These are phyloP conservation scores for Aspergillus spinulosporus DNA, from an alignment of 2,329 filamentous ascomycete genomes.

Conservation along the genomic window DNA sequence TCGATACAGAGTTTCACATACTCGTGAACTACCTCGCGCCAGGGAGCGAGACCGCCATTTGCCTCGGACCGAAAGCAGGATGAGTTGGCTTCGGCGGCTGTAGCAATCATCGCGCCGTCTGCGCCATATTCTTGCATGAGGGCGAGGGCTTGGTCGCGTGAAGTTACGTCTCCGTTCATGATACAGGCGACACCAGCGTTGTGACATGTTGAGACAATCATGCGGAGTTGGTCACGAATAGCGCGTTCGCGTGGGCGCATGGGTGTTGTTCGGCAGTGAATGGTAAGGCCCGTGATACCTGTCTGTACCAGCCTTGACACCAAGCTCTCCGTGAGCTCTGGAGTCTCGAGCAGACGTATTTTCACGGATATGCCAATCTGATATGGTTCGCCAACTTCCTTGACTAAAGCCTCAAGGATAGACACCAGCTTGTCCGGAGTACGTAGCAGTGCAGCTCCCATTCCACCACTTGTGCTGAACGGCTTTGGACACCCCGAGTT, in stretches of 20 bases:
- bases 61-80: constrained; percentile 74
- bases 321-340: constrained; percentile 72
- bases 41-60: constrained; percentile 70
- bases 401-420: constrained; percentile 80
- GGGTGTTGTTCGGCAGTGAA: constrained; percentile 93
- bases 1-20: constrained; percentile 74
- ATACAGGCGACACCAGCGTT: constrained; percentile 86
- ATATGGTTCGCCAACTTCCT: constrained; percentile 71
- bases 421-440: constrained; percentile 80
- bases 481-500: constrained; percentile 98
- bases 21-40: constrained; percentile 73
- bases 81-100: constrained; percentile 84
- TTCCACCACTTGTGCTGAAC: constrained; percentile 89
- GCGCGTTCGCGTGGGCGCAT: constrained; percentile 91
- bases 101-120: constrained; percentile 97
- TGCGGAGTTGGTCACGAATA: constrained; percentile 81
- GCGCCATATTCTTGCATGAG: constrained; percentile 78
- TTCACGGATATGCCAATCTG: constrained; percentile 96
- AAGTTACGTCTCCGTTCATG: constrained; percentile 90
- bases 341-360: constrained; percentile 80
- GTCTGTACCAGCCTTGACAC: constrained; percentile 78
- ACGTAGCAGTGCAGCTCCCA: constrained; percentile 87
- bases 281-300: constrained; percentile 86
- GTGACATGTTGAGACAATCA: constrained; percentile 78
- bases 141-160: constrained; percentile 67